phyloP scores from a whole-genome alignment of 768 basidiomycete species.

The Rhodotorula toruloides region DNA sequence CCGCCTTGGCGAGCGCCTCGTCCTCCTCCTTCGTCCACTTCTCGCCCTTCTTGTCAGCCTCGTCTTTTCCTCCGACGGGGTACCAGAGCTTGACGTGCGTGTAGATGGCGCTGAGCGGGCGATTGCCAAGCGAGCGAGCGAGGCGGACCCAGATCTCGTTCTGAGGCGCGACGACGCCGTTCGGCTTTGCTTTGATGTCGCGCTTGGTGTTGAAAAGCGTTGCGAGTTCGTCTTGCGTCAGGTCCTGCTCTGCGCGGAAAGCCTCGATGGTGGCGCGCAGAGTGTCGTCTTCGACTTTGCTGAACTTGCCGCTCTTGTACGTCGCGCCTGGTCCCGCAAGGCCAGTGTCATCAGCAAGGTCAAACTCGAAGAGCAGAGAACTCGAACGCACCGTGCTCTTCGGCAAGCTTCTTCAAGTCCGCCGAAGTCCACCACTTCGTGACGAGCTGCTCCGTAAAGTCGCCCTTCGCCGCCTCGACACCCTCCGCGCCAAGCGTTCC shows the following conservation, averaged over 20 bases:
- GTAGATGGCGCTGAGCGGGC: constrained; percentile 31
- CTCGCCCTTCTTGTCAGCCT: not conserved
- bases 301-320: constrained; percentile 33
- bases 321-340: constrained; percentile 16
- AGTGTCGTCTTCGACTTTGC: constrained; percentile 27
- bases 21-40: constrained; percentile 20
- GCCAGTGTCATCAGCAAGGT: not conserved
- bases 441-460: constrained; percentile 19
- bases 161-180: not conserved
- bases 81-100: constrained; percentile 32
- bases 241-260: constrained; percentile 4
- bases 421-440: constrained; percentile 28
- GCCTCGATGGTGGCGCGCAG: constrained; percentile 19
- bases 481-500: not conserved
- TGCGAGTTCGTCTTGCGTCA: constrained; percentile 20
- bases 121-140: constrained; percentile 19
- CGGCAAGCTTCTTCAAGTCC: constrained; percentile 22
- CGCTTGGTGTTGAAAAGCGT: constrained; percentile 13
- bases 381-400: constrained; percentile 19
- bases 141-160: constrained; percentile 26
- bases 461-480: not conserved
- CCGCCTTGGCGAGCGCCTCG: not conserved
- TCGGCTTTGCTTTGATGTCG: not conserved
- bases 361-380: not conserved
- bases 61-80: constrained; percentile 11